These are phyloP conservation scores for Paraphysoderma sedebokerense DNA, from an alignment of 371 early-diverging fungal species.

Conservation along the genomic window DNA sequence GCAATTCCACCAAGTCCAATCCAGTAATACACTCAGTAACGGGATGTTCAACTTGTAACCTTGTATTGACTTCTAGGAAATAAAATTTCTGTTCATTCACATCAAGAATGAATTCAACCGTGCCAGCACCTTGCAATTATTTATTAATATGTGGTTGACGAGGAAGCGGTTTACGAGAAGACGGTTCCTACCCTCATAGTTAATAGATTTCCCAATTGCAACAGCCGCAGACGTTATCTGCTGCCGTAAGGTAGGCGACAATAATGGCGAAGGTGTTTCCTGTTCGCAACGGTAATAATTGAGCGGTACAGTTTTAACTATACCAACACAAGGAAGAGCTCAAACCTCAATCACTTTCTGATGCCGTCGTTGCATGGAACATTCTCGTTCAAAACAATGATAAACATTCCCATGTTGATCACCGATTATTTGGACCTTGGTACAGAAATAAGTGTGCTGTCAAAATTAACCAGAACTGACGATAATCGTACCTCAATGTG, in stretches of 20 bases:
- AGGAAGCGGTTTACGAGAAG: slow-evolving; percentile 7
- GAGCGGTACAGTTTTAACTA: neutral
- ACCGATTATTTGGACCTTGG: slow-evolving; percentile 12
- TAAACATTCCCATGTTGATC: slow-evolving; percentile 10
- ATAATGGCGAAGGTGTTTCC: slow-evolving; percentile 41
- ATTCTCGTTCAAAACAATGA: slow-evolving; percentile 15
- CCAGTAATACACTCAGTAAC: slow-evolving; percentile 75
- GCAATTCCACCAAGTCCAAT: slow-evolving; percentile 83
- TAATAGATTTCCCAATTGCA: slow-evolving; percentile 31
- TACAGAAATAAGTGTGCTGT: slow-evolving; percentile 7
- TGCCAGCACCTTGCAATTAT: too few species aligned
- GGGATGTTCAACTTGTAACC: slow-evolving; percentile 28
- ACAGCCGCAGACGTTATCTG: slow-evolving; percentile 37
- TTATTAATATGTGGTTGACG: slow-evolving; percentile 9
- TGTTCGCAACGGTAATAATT: slow-evolving; percentile 2
- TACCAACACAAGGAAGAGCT: neutral
- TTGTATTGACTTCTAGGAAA: neutral
- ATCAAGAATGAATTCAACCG: slow-evolving; percentile 67
- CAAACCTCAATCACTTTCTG: slow-evolving; percentile 19
- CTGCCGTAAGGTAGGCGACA: slow-evolving; percentile 23
- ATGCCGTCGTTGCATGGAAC: slow-evolving; percentile 22
- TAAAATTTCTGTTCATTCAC: neutral
- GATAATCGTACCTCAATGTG: slow-evolving; percentile 7
- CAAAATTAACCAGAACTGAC: neutral
- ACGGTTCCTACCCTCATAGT: too few species aligned